Conservation (phyloP, 176 grass and related monocot species). For the Aegilops sharonensis region DNA sequence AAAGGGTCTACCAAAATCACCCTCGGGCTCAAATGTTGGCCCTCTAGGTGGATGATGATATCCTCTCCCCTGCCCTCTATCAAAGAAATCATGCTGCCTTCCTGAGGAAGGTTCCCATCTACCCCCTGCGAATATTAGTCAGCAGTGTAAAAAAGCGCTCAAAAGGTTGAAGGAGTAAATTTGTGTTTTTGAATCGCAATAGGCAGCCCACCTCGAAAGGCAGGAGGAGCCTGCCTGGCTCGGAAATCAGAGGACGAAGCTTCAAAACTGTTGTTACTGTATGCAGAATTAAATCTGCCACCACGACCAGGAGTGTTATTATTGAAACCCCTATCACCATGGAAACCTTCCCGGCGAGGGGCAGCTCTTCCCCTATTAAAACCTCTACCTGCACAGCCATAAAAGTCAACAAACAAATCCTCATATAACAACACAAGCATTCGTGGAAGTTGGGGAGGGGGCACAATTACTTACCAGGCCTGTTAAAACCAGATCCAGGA, state of each 20-base stretch:
- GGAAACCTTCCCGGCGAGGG: conserved; percentile 40
- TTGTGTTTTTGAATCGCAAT: neutral
- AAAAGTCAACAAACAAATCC: neutral
- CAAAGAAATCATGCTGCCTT: conserved; percentile 40
- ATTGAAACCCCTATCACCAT: conserved; percentile 38
- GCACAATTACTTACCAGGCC: conserved; percentile 34
- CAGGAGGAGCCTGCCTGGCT: conserved; percentile 35
- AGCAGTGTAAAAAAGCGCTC: neutral
- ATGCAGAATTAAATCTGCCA: conserved; percentile 27
- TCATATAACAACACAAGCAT: neutral
- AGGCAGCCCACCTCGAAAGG: conserved; percentile 30
- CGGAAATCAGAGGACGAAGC: conserved; percentile 29
- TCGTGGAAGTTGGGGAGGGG: neutral
- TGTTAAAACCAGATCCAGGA: conserved; percentile 40
- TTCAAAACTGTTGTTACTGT: conserved; percentile 28
- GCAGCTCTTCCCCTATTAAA: conserved; percentile 46
- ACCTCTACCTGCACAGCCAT: conserved; percentile 39
- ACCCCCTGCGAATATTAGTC: conserved; percentile 9
- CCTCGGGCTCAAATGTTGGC: conserved; percentile 36
- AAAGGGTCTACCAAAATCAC: conserved; percentile 38
- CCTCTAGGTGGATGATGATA: conserved; percentile 39
- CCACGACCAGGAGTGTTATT: conserved; percentile 18
- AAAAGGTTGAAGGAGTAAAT: conserved; percentile 19
- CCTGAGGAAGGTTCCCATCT: conserved; percentile 37
- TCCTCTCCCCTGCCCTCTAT: conserved; percentile 25